Evolutionary conservation across 1,284 basidiomycete genomes (phyloP).

Genomic region (Exobasidium rhododendri): DNA sequence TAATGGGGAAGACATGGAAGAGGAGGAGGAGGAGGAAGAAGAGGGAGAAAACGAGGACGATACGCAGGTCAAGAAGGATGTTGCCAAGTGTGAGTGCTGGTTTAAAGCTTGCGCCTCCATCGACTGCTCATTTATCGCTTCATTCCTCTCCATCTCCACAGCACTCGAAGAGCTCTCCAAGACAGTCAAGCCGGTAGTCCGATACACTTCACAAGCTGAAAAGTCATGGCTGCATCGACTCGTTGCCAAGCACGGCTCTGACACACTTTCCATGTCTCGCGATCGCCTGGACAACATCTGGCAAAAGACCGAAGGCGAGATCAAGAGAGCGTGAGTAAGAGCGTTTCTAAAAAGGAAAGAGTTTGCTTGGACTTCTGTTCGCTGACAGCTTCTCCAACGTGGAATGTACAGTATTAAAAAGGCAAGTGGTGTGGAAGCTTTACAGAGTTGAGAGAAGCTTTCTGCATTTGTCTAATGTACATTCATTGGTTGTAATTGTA

Average conservation of each 20-base stretch:
- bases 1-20: constrained; percentile 17
- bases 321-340: constrained; percentile 58
- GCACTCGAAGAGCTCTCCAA: constrained; percentile 60
- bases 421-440: constrained; percentile 29
- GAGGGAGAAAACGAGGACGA: constrained; percentile 20
- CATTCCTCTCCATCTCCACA: constrained; percentile 31
- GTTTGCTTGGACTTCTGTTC: constrained; percentile 1
- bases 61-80: neutral
- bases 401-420: constrained; percentile 31
- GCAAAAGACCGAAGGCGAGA: constrained; percentile 81
- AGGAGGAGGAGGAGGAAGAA: constrained; percentile 19
- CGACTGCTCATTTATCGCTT: neutral
- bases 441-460: constrained; percentile 6
- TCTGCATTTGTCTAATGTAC: neutral
- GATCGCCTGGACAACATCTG: constrained; percentile 77
- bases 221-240: constrained; percentile 67
- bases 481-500: constrained; percentile 6
- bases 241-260: constrained; percentile 68
- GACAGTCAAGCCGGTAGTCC: constrained; percentile 59
- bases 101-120: neutral
- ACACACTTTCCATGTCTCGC: constrained; percentile 72
- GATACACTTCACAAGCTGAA: constrained; percentile 72
- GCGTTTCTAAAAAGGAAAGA: neutral
- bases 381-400: too few relatives aligned
- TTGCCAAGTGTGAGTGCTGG: neutral